Base-by-base conservation (phyloP, 2,329 filamentous ascomycete species). In the Colletotrichum sp. region DNA sequence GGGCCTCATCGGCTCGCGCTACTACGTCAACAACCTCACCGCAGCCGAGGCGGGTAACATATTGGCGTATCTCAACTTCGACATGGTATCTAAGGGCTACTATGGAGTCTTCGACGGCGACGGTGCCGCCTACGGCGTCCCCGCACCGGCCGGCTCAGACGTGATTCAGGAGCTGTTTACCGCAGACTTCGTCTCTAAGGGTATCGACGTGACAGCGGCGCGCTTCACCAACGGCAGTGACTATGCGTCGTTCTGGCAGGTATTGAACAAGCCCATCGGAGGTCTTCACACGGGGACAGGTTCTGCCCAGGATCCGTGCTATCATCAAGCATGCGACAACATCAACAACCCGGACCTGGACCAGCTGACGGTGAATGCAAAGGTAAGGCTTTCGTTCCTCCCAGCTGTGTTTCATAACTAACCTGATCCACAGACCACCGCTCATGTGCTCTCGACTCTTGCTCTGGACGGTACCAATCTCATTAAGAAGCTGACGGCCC, bases 261-360 rank as follows among this genome's bases (percentile, higher is more conserved):
- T 88, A 30, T 88, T 90, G 48, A 68, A 80, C 9, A 84, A 92
- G 92, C 79, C 90, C 86, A 21, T 87, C 82, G 55, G 90, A 84
- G 91, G 91, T 10, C 84, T 93, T 24, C 91, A 91, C 79, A 93
- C 91, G 5, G 92, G 92, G 5, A 91, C 90, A 2, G 90, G 91
- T 74, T 87, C 84, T 34, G 83, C 90, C 81, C 78, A 85, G 79
- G 70, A 82, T 77, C 68, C 79, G n/a, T 77, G 81, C 77, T 81
- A 82, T 78, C 80, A 85, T 72, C 80, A 84, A 32, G 84, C 83
- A 5, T 86, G 85, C 36, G 86, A 87, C 39, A 80, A 82, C 69
- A 82, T 86, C 26, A 82, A 82, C 65, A 85, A 86, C 75, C 82
- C 85, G 7, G 78, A 84, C 67, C 82, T 81, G 8, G 82, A 85